Evolutionary conservation across 2,329 filamentous ascomycete species (phyloP), one percentile per base, ranked within the genome.

Genomic region (Aspergillus spinulosporus): DNA sequence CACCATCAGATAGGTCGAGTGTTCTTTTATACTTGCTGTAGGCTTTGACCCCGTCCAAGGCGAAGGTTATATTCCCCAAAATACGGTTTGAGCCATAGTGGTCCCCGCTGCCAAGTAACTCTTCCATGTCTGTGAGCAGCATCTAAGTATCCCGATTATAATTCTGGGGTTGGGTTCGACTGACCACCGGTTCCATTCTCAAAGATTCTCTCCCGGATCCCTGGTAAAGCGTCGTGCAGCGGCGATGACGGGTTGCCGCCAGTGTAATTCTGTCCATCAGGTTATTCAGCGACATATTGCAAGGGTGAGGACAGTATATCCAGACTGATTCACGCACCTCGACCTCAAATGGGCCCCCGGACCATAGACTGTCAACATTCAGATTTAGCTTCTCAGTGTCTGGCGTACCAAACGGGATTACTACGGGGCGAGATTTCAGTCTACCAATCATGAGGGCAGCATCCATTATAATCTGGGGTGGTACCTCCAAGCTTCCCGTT

Each of bases 341-440:
- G 14, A 49, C 57, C 40, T 66, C 62, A 45, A 68, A 67, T 1
- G 65, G 65, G 0, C 67, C 67, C 5, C 67, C 67, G 5, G 55
- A 57, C 66, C 66, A 69, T 7, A 69, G 58, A 9, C 60, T 64
- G 51, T 69, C 67, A 39, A 66, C 49, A 32, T 68, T 68, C 9
- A 67, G 39, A 42, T 64, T 64, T 15, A 65, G 39, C 7, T 54
- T 56, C 21, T 63, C 62, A 11, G 51, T 48, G 14, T 47, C 58
- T n/a, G 50, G 45, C 2, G 56, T 5, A 1, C 63, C 64, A 1
- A 62, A 52, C 4, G 62, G 58, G 54, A 66, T 66, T 2, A 58
- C 64, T 64, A 21, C 5, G 21, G 7, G 15, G 28, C 0, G 8
- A 11, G 4, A 12, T 47, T 36, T 14, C 21, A 26, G 42, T 21